Conservation (phyloP, 768 basidiomycete genomes). For the Agaricus blazei region DNA sequence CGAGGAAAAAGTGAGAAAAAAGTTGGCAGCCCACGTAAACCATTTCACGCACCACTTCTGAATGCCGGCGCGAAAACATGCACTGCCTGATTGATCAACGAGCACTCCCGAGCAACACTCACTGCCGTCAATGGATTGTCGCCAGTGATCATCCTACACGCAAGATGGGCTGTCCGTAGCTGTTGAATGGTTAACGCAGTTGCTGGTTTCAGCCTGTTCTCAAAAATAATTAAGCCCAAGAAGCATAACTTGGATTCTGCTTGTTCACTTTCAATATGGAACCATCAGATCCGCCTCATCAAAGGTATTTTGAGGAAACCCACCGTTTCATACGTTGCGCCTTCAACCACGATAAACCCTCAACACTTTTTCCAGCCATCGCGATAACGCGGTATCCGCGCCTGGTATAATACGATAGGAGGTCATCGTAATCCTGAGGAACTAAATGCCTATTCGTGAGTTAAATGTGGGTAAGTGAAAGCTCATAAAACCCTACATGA, state of each 20-base stretch:
- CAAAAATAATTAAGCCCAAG: slow-evolving; percentile 94
- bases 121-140: slow-evolving; percentile 97
- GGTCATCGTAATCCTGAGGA: slow-evolving; percentile 93
- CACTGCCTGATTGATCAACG: slow-evolving; percentile 79
- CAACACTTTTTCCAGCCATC: slow-evolving; percentile 93
- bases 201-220: slow-evolving; percentile 93
- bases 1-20: slow-evolving; percentile 3
- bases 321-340: slow-evolving; percentile 95
- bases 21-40: not conserved
- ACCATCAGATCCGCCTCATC: slow-evolving; percentile 4
- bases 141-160: slow-evolving; percentile 97
- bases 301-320: slow-evolving; percentile 14
- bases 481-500: slow-evolving; percentile 60
- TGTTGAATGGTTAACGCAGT: slow-evolving; percentile 88
- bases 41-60: slow-evolving; percentile 49
- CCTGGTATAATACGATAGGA: slow-evolving; percentile 94
- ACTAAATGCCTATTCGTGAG: slow-evolving; percentile 42
- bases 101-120: slow-evolving; percentile 93
- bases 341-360: slow-evolving; percentile 92
- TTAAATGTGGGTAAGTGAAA: not conserved
- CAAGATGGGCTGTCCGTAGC: slow-evolving; percentile 83
- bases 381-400: slow-evolving; percentile 98
- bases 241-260: slow-evolving; percentile 89
- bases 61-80: slow-evolving; percentile 88
- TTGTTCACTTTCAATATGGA: slow-evolving; percentile 66